Conservation (phyloP, 2,329 filamentous ascomycete genomes). For the Grosmannia penicillata region DNA sequence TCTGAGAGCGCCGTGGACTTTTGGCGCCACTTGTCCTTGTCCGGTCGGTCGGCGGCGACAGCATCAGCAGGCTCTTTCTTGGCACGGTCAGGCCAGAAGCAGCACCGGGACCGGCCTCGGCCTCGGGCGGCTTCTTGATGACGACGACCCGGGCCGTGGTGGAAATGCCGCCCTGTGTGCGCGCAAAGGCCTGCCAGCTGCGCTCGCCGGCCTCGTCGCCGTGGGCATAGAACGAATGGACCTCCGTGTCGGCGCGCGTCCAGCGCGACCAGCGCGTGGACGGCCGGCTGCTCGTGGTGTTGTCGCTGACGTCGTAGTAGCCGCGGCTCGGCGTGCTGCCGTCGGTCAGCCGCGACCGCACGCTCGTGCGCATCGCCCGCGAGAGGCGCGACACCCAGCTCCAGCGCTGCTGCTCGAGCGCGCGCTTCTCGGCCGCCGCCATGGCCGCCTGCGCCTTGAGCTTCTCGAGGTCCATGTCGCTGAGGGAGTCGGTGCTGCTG, state of each 20-base stretch:
- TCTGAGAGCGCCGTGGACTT: too few species aligned
- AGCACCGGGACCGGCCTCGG: too few species aligned
- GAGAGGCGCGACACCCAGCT: slow-evolving; percentile 12
- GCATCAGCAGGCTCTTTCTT: too few species aligned
- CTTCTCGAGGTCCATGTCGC: background rate
- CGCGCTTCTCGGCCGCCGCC: background rate
- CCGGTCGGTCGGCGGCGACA: too few species aligned
- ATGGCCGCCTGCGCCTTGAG: background rate
- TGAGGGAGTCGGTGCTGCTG: background rate
- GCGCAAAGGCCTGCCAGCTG: slow-evolving; percentile 9
- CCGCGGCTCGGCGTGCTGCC: background rate
- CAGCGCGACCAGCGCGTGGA: slow-evolving; percentile 9
- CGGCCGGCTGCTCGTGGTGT: slow-evolving; percentile 3
- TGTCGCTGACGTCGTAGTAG: background rate
- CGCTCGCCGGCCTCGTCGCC: slow-evolving; percentile 1
- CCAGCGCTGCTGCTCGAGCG: slow-evolving; percentile 3
- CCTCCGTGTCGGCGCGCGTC: slow-evolving; percentile 4
- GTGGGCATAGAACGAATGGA: background rate
- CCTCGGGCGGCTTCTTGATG: background rate
- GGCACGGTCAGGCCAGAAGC: background rate
- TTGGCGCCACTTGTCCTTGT: too few species aligned
- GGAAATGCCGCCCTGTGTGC: slow-evolving; percentile 4
- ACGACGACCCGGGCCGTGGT: background rate
- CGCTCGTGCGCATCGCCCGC: slow-evolving; percentile 5
- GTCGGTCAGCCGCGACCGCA: background rate